These are phyloP conservation scores for Penicillium cosmopolitanum DNA, from an alignment of 495 filamentous ascomycete species.

Conservation along the genomic window DNA sequence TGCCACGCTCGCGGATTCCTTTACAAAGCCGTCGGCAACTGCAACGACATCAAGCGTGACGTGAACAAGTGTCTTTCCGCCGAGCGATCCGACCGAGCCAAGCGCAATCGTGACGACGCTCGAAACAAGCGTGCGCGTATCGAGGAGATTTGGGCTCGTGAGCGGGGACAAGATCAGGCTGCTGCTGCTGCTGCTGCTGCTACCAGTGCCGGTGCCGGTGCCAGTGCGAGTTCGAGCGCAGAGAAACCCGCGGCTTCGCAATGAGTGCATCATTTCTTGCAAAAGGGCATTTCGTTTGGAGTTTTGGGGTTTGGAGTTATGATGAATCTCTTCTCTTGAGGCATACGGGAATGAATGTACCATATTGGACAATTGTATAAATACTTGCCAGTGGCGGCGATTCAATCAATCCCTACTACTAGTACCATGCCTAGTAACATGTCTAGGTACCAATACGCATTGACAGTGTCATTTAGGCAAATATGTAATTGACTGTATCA, in stretches of 20 bases:
- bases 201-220: background rate
- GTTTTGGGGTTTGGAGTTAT: no score
- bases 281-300: background rate
- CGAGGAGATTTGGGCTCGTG: slow-evolving; percentile 75
- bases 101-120: slow-evolving; percentile 73
- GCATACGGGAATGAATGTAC: background rate
- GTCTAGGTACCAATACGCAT: background rate
- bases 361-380: background rate
- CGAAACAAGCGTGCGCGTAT: slow-evolving; percentile 68
- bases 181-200: slow-evolving; percentile 7
- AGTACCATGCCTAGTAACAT: background rate
- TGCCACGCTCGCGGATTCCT: slow-evolving; percentile 93
- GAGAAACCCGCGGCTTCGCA: slow-evolving; percentile 13
- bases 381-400: no score
- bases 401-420: no score
- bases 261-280: slow-evolving; percentile 14
- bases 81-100: slow-evolving; percentile 76
- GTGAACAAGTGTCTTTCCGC: slow-evolving; percentile 81
- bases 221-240: background rate
- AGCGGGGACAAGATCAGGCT: slow-evolving; percentile 35
- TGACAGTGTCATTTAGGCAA: background rate
- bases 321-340: slow-evolving; percentile 22
- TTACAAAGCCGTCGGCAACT: slow-evolving; percentile 84
- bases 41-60: slow-evolving; percentile 79
- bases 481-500: slow-evolving; percentile 10